Conservation (phyloP, 2,329 filamentous ascomycete species). For the Colletotrichum camelliae region DNA sequence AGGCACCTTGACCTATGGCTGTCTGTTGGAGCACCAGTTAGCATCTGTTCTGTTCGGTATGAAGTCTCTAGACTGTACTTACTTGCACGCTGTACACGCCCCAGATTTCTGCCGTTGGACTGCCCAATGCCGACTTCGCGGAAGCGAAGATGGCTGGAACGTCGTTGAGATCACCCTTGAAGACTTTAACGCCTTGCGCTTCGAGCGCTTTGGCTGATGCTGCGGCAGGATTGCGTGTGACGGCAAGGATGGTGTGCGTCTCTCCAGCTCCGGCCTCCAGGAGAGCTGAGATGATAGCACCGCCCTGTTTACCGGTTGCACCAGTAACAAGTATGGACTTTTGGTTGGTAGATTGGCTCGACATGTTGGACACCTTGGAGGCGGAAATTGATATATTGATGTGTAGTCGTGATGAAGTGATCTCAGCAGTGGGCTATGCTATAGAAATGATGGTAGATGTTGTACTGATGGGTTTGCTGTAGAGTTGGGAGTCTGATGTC, state of each 20-base stretch:
- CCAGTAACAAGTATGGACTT: slow-evolving; percentile 46
- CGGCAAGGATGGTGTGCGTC: slow-evolving; percentile 45
- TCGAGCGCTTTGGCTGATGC: slow-evolving; percentile 51
- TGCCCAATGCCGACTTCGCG: slow-evolving; percentile 30
- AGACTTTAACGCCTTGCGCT: slow-evolving; percentile 51
- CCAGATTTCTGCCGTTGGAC: slow-evolving; percentile 44
- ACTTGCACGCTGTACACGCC: slow-evolving; percentile 66
- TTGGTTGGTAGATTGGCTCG: neutral
- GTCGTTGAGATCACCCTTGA: slow-evolving; percentile 60
- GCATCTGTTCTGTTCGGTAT: neutral
- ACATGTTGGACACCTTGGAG: neutral
- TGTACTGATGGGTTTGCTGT: neutral
- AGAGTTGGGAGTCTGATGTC: neutral
- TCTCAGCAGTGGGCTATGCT: neutral
- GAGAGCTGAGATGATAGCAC: slow-evolving; percentile 47
- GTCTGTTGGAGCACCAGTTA: neutral
- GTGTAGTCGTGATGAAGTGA: neutral
- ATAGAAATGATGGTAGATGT: neutral
- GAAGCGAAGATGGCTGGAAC: slow-evolving; percentile 51
- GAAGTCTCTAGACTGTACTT: neutral
- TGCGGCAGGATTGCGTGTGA: slow-evolving; percentile 61
- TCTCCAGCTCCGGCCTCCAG: slow-evolving; percentile 27
- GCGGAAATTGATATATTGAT: neutral
- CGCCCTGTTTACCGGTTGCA: slow-evolving; percentile 54
- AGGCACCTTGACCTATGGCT: neutral